Conservation (phyloP, 768 basidiomycete genomes). For the Termitomyces titanicus region DNA sequence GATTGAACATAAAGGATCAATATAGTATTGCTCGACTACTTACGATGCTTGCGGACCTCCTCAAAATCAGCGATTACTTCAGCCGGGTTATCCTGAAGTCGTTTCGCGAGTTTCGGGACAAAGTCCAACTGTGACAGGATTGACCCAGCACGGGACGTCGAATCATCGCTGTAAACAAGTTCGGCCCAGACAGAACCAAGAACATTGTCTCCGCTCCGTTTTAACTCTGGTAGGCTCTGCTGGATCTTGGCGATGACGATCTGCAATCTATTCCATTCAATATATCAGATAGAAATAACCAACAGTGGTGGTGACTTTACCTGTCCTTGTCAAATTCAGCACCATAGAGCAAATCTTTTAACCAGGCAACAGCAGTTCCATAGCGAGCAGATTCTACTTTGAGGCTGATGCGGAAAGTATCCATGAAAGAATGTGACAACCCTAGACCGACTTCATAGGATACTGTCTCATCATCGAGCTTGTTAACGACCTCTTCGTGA, state of each 20-base stretch:
- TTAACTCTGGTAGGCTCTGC: constrained; percentile 87
- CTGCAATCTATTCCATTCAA: constrained; percentile 53
- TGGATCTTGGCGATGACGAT: constrained; percentile 85
- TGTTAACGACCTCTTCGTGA: constrained; percentile 90
- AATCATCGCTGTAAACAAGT: constrained; percentile 63
- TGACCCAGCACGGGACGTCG: constrained; percentile 63
- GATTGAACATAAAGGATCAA: not conserved
- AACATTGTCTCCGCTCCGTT: constrained; percentile 84
- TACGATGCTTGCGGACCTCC: constrained; percentile 64
- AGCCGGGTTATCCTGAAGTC: constrained; percentile 70
- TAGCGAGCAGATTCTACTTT: constrained; percentile 84
- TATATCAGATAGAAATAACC: not conserved
- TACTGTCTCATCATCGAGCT: constrained; percentile 88
- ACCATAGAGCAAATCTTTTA: constrained; percentile 75
- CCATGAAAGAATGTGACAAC: constrained; percentile 60
- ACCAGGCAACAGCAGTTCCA: constrained; percentile 79
- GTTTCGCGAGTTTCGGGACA: constrained; percentile 67
- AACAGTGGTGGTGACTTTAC: constrained; percentile 30
- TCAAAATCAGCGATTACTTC: constrained; percentile 73
- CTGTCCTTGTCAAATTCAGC: constrained; percentile 77
- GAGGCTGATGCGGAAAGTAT: constrained; percentile 70
- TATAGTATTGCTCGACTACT: constrained; percentile 24
- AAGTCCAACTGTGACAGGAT: constrained; percentile 77
- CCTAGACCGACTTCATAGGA: constrained; percentile 76
- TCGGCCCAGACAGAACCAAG: constrained; percentile 67